Percentiles rank a stretch among this genome's conserved stretches.
phyloP scores from a whole-genome alignment of 805 yeast genomes.

The Starmerella riodocensis region DNA sequence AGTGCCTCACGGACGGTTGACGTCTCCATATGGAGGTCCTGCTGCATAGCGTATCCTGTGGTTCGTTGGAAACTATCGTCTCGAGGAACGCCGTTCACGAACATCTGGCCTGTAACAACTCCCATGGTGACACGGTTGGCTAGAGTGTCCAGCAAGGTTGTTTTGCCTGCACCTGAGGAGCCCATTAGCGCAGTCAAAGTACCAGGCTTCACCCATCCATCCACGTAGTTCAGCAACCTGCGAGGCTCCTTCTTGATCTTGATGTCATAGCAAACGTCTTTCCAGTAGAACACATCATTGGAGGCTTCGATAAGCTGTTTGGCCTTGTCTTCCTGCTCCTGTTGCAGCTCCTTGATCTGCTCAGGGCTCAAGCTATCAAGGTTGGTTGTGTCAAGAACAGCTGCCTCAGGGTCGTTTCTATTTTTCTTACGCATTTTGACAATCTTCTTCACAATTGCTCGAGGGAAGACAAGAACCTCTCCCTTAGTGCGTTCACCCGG shows the following conservation, averaged over 20 bases:
- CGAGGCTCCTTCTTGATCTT: slow-evolving; percentile 32
- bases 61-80: slow-evolving; percentile 59
- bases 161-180: slow-evolving; percentile 79
- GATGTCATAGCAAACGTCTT: slow-evolving; percentile 44
- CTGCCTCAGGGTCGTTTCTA: slow-evolving; percentile 11
- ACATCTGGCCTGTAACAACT: slow-evolving; percentile 55
- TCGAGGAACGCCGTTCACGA: slow-evolving; percentile 55
- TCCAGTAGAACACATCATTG: slow-evolving; percentile 48
- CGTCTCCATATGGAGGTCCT: slow-evolving; percentile 57
- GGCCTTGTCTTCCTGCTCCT: slow-evolving; percentile 17
- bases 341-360: neutral
- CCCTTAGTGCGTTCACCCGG: slow-evolving; percentile 27
- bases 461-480: slow-evolving; percentile 25
- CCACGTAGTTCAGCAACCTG: slow-evolving; percentile 35
- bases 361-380: slow-evolving; percentile 9
- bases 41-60: slow-evolving; percentile 73
- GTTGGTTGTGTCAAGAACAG: slow-evolving; percentile 25
- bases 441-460: slow-evolving; percentile 13
- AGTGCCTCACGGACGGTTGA: slow-evolving; percentile 66
- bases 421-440: slow-evolving; percentile 2
- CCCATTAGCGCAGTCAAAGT: slow-evolving; percentile 76
- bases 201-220: slow-evolving; percentile 71
- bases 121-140: slow-evolving; percentile 62
- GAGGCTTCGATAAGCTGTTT: slow-evolving; percentile 25
- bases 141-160: slow-evolving; percentile 59